Conservation (phyloP, 2,329 filamentous ascomycete species). For the Talaromyces sp. region DNA sequence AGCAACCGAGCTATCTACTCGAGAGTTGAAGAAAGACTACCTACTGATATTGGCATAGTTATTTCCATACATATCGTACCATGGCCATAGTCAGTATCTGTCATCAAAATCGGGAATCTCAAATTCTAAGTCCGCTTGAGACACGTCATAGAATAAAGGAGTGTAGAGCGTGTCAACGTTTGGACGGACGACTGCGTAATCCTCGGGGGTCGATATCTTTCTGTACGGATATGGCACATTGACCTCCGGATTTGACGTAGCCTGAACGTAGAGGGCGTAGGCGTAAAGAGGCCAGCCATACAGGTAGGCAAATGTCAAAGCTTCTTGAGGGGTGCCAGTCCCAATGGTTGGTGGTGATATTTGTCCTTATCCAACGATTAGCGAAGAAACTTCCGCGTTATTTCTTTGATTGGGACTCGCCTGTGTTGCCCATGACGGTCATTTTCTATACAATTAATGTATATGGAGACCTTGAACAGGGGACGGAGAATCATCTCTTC, state of each 20-base stretch:
- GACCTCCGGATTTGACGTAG: neutral
- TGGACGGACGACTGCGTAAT: neutral
- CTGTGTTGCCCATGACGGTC: neutral
- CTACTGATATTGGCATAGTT: neutral
- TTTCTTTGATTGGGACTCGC: neutral
- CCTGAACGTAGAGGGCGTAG: neutral
- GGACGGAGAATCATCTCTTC: neutral
- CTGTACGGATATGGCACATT: neutral
- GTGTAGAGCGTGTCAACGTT: neutral
- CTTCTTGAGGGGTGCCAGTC: neutral
- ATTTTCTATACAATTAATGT: neutral
- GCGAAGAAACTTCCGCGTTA: neutral
- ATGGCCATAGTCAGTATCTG: neutral
- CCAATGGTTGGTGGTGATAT: neutral
- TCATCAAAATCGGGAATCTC: neutral
- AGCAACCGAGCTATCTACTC: no score
- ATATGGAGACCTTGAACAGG: no score
- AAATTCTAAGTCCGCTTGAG: neutral
- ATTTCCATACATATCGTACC: neutral
- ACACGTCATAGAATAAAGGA: neutral
- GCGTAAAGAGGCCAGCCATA: neutral
- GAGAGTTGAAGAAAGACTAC: no score
- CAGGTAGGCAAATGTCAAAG: neutral
- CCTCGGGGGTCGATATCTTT: neutral
- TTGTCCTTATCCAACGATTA: neutral